Evolutionary conservation across 2,329 filamentous ascomycete species (phyloP), one percentile per base, ranked within the genome.

Genomic region (Fonsecaea nubica): DNA sequence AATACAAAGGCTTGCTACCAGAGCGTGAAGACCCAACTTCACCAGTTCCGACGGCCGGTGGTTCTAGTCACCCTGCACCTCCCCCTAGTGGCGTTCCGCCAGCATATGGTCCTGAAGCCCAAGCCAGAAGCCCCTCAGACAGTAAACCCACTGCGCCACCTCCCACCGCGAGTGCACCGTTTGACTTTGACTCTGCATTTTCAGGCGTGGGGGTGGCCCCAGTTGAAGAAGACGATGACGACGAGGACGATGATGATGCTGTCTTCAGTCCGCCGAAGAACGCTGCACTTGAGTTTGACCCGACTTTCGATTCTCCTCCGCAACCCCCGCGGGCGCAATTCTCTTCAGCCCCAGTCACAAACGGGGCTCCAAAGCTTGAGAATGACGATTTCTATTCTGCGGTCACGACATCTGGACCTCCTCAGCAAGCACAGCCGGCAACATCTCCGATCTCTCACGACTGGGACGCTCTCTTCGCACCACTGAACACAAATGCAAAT

Each of bases 391-490:
- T 85, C 66, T 80, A 80, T 53, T 85, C 77, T 9, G 62, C 65
- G 13, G 63, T 62, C 3, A 48, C 68, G 3, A 57, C 68, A 6
- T 71, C 80, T 62, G 76, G 15, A 55, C 54, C 15, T 25, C 45
- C 54, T 32, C 81, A 62, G 75, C 77, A 54, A 76, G 80, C 65
- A 75, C 77, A 56, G 76, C 78, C 52, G 36, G 7, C 60, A n/a
- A 62, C 60, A 5, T 78, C 80, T 66, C 75, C 77, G 30, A 76
- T 78, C 1, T 78, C 81, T 38, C 91, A 96, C 72, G 94, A 98
- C 77, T 98, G 95, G 95, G 94, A 98, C 75, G 91, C 92, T 45
- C 92, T 98, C 63, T 98, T 98, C 80, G 90, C 92, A 5, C 69
- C 70, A 3, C 52, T 72, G 48, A 65, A 65, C 32, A 59, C 67